Evolutionary conservation across 2,329 filamentous ascomycete genomes (phyloP), one percentile per base, ranked within the genome.

Genomic region (Colletotrichum orchidophilum): DNA sequence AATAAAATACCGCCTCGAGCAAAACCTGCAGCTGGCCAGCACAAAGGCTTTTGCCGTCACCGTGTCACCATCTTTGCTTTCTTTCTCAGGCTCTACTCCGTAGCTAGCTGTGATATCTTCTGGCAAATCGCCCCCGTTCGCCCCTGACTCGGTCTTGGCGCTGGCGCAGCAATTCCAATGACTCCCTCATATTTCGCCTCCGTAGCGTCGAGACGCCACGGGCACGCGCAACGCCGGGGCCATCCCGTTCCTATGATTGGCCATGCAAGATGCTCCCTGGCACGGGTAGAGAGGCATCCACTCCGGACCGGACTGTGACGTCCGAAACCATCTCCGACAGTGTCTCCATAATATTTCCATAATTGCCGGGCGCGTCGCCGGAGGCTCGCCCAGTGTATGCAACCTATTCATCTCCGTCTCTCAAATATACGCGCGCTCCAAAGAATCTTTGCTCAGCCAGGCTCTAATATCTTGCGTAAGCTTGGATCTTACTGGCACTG

Each of bases 151-250:
- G 2, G 33, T 55, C 67, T 72, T 70, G 60, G 66, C 54, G 15
- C 52, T 59, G 70, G 65, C 52, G 39, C 59, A 61, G 59, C 59
- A 52, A 33, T 15, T 15, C 42, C 1, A 29, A 35, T 61, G 59
- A 50, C 42, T 35, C 5, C 33, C n/a, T 21, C 65, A 33, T 29
- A n/a, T 50, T 15, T 21, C 29, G 50, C 39, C 39, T n/a, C 18
- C 2, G 7, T n/a, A 11, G n/a, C n/a, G n/a, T n/a, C n/a, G n/a
- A n/a, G n/a, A n/a, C n/a, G n/a, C n/a, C n/a, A n/a, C n/a, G n/a
- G n/a, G n/a, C n/a, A 13, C 26, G 39, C 26, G 15, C 21, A 31
- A 24, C 8, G 24, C 21, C 42, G 11, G 11, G 24, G 29, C n/a
- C 66, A 39, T 58, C 13, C 52, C 52, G 33, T 33, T 55, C n/a